Evolutionary conservation across 163 green algal genomes (phyloP).

Genomic region (Coccomyxa subellipsoidea): DNA sequence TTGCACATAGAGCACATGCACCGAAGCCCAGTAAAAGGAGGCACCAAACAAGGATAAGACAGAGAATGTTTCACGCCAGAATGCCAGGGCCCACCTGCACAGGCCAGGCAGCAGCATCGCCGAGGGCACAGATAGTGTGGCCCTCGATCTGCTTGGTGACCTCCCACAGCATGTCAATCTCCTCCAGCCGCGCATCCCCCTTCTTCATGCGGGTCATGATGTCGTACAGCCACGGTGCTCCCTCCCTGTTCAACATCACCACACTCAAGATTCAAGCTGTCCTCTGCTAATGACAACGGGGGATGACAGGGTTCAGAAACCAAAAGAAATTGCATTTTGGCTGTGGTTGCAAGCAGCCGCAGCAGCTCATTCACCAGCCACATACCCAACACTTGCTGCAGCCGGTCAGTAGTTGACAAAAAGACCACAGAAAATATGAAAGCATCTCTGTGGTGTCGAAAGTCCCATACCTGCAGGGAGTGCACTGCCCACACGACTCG

Average conservation of each 20-base stretch:
- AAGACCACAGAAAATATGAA: too few relatives aligned
- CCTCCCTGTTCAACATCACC: conserved; percentile 73
- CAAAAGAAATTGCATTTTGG: too few relatives aligned
- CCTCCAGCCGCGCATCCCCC: conserved; percentile 89
- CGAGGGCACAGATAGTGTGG: conserved; percentile 98
- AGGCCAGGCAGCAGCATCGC: conserved; percentile 97
- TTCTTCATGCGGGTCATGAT: conserved; percentile 94
- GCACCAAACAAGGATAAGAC: not conserved
- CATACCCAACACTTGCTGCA: too few relatives aligned
- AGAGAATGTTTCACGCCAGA: not conserved
- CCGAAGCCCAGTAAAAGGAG: not conserved
- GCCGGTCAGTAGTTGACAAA: too few relatives aligned
- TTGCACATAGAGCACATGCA: too few relatives aligned
- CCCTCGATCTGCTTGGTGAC: conserved; percentile 99
- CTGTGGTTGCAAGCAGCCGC: too few relatives aligned
- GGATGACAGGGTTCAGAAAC: too few relatives aligned
- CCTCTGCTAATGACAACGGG: too few relatives aligned
- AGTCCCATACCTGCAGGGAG: conserved; percentile 70
- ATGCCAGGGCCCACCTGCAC: conserved; percentile 55
- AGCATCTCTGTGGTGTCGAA: not conserved
- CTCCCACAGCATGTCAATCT: conserved; percentile 99
- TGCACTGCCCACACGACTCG: conserved; percentile 98
- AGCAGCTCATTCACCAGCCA: too few relatives aligned
- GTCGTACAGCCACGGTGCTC: conserved; percentile 96
- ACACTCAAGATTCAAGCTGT: not conserved